Conservation (phyloP, 129 eudicot species). For the Chrysanthemum lavandulifolium region DNA sequence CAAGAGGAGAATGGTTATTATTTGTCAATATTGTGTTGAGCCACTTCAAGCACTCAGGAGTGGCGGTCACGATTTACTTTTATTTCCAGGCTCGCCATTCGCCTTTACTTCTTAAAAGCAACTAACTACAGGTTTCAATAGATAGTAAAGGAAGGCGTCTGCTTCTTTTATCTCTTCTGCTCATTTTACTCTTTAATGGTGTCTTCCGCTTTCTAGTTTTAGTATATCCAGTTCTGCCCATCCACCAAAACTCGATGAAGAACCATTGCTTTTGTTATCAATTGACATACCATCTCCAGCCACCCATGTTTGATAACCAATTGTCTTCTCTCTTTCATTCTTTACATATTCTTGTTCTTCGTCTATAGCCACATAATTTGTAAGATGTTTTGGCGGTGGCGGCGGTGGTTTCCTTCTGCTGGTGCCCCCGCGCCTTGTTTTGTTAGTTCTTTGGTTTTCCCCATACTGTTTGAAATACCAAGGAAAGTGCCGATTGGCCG, state of each 20-base stretch:
- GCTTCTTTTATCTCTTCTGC: constrained; percentile 35
- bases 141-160: constrained; percentile 58
- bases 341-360: constrained; percentile 32
- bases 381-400: constrained; percentile 18
- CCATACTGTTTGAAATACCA: constrained; percentile 49
- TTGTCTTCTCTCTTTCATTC: constrained; percentile 25
- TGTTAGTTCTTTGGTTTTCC: constrained; percentile 22
- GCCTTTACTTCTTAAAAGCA: neutral
- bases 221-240: constrained; percentile 77
- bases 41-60: constrained; percentile 49
- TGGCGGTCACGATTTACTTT: constrained; percentile 77
- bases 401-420: constrained; percentile 21
- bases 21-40: constrained; percentile 33
- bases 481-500: constrained; percentile 54
- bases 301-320: constrained; percentile 55
- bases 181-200: constrained; percentile 31
- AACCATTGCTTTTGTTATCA: constrained; percentile 18
- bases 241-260: constrained; percentile 61
- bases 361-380: constrained; percentile 28
- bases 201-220: constrained; percentile 23
- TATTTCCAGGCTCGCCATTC: neutral
- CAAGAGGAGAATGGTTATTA: constrained; percentile 66
- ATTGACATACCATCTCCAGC: constrained; percentile 40
- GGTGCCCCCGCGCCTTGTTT: constrained; percentile 32
- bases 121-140: constrained; percentile 48